Evolutionary conservation across 345 rosid species (phyloP).

Genomic region (Acer negundo): DNA sequence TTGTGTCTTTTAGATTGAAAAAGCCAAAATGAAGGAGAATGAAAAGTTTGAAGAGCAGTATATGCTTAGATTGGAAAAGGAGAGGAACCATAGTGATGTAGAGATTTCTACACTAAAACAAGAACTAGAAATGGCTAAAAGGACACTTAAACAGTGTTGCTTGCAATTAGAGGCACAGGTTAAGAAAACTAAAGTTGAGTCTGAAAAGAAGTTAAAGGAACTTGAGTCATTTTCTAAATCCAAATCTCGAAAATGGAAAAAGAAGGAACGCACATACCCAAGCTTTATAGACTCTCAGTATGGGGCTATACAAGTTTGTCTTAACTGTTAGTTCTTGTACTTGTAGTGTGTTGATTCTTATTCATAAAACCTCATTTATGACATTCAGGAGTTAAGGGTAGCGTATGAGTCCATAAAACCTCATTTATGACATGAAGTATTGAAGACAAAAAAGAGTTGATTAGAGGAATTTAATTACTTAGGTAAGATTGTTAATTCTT

Average conservation of each 20-base stretch:
- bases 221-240: slow-evolving; percentile 69
- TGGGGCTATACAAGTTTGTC: slow-evolving; percentile 66
- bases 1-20: too few species aligned
- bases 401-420: slow-evolving; percentile 62
- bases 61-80: too few species aligned
- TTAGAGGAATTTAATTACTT: too few species aligned
- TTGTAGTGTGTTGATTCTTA: slow-evolving; percentile 14
- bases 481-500: too few species aligned
- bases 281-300: slow-evolving; percentile 56
- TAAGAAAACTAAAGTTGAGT: slow-evolving; percentile 47
- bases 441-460: too few species aligned
- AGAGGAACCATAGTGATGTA: slow-evolving; percentile 46
- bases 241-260: slow-evolving; percentile 69
- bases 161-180: slow-evolving; percentile 54
- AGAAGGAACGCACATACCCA: slow-evolving; percentile 58
- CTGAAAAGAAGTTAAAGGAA: slow-evolving; percentile 66
- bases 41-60: too few species aligned
- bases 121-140: slow-evolving; percentile 52
- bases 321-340: slow-evolving; percentile 16
- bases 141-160: slow-evolving; percentile 52
- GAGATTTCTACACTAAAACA: slow-evolving; percentile 68
- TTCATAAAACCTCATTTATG: slow-evolving; percentile 10
- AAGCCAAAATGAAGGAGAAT: too few species aligned
- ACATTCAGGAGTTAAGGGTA: slow-evolving; percentile 62
- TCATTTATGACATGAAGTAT: too few species aligned